Base-by-base conservation (phyloP, 805 yeast species). In the Cyberlindnera suaveolens region DNA sequence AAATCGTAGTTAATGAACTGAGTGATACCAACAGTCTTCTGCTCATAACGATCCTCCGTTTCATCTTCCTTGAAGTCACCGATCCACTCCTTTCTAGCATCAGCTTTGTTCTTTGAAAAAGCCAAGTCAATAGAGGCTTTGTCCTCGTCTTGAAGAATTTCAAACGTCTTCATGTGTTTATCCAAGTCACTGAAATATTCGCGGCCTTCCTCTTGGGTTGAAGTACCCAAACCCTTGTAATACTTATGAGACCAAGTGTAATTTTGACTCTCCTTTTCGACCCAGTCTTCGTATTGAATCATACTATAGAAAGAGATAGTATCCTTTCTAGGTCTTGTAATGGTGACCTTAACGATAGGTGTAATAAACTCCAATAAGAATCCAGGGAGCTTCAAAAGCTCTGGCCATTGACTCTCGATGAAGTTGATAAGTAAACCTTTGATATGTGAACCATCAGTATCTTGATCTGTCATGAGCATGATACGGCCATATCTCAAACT, bases 391-490 rank as follows among this genome's bases (percentile, higher is more conserved):
- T 83, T 85, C 27, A 93, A 69, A 51, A 93, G 68, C 2, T 98
- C 99, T 1, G 98, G 98, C 68, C 93, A 93, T 29, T 96, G 84
- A 5, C 91, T 77, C 63, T 91, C 98, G 46, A 93, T 68, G 58
- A 93, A 93, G 62, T 93, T 93, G 57, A 93, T 93, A 45, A 93
- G 77, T 52, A 93, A 74, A 51, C 99, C 99, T 62, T 93, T 93
- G 62, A 93, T 93, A 70, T 93, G 99, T 15, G 96, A 85, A 48
- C 99, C 99, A 74, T 93, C 99, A 55, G 90, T 96, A 87, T 93
- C 99, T 67, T 93, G 99, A 84, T 93, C 99, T 6, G 99, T 89
- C 98, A 93, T 93, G 61, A 93, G 89, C 98, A 93, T 93, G 40
- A 93, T 76, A 62, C 89, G 96, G 31, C 99, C 99, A 60, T 93